Evolutionary conservation across 768 basidiomycete genomes (phyloP).

Genomic region (Naganishia vishniacii): DNA sequence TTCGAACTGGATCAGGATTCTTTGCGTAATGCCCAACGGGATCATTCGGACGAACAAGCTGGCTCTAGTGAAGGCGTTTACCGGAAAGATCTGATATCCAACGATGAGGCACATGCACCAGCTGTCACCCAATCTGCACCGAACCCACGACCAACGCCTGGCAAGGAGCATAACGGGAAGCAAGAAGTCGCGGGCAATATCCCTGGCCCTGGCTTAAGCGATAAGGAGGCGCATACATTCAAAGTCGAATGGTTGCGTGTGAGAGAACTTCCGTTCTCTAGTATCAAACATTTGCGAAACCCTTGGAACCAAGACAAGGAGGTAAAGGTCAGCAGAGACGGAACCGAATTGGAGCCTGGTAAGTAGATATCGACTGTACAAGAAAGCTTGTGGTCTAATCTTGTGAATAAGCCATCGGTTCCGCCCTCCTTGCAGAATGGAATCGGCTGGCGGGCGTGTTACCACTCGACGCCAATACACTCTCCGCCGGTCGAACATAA

Average conservation of each 20-base stretch:
- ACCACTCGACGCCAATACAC: not conserved
- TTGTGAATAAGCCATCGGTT: slow-evolving; percentile 6
- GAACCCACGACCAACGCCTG: not conserved
- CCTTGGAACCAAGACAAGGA: slow-evolving; percentile 78
- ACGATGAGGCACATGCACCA: slow-evolving; percentile 2
- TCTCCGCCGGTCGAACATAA: not conserved
- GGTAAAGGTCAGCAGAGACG: slow-evolving; percentile 58
- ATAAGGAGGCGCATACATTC: slow-evolving; percentile 57
- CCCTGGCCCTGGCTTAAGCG: too few relatives aligned
- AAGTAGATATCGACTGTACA: slow-evolving; percentile 26
- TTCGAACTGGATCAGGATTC: slow-evolving; percentile 21
- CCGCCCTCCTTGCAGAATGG: slow-evolving; percentile 21
- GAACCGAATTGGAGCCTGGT: slow-evolving; percentile 82
- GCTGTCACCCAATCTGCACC: not conserved
- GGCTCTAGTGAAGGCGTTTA: slow-evolving; percentile 31
- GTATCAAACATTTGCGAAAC: slow-evolving; percentile 74
- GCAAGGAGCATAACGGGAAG: not conserved
- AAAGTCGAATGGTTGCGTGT: slow-evolving; percentile 75
- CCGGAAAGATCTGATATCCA: slow-evolving; percentile 42
- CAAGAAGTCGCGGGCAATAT: too few relatives aligned
- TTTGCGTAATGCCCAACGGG: not conserved
- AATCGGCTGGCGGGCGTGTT: not conserved
- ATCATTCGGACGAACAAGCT: not conserved
- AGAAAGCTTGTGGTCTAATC: not conserved
- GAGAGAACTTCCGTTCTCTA: slow-evolving; percentile 64